Evolutionary conservation across 2,329 filamentous ascomycete genomes (phyloP), one percentile per base, ranked within the genome.

Genomic region (Xylaria polymorpha): DNA sequence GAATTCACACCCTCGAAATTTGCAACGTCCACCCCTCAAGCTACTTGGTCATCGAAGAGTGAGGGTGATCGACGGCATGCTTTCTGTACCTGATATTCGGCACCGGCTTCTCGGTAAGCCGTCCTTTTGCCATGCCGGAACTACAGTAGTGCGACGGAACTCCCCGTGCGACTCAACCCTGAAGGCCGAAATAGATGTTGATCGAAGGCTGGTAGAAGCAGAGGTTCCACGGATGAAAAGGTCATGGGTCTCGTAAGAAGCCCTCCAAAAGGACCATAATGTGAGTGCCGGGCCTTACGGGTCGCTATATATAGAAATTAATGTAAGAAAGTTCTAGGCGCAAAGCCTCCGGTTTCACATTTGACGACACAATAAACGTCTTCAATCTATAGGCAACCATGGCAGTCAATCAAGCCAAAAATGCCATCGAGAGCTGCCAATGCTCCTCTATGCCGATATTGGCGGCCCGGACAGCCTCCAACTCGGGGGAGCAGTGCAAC

Each of bases 221-320:
- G 50, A 20, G 29, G 53, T 56, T 41, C 60, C 56, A 35, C 37
- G 59, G 44, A 62, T 35, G 10, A 25, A 41, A 32, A 15, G 22
- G 41, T 43, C 46, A 15, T 8, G 37, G 56, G 48, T 60, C 12
- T 29, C 18, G 39, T n/a, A 18, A 62, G 15, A 5, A 41, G 48
- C n/a, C 37, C 14, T 57, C 51, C 32, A 61, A 35, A 41, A 50
- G 41, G 41, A 20, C 53, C 39, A 46, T 55, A 37, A 61, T 55
- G 29, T 20, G 25, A 55, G 64, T 62, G 61, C 51, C 57, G 50
- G 51, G 41, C 29, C 41, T 18, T 64, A 59, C 32, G 6, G 39
- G 58, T 25, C 65, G 41, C 66, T 65, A 70, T 70, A 68, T 65
- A 70, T 70, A 70, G 65, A 59, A 61, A 41, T 32, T 35, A 41